Base-by-base conservation (phyloP, 2,329 filamentous ascomycete species). In the Cladosporium sp. region DNA sequence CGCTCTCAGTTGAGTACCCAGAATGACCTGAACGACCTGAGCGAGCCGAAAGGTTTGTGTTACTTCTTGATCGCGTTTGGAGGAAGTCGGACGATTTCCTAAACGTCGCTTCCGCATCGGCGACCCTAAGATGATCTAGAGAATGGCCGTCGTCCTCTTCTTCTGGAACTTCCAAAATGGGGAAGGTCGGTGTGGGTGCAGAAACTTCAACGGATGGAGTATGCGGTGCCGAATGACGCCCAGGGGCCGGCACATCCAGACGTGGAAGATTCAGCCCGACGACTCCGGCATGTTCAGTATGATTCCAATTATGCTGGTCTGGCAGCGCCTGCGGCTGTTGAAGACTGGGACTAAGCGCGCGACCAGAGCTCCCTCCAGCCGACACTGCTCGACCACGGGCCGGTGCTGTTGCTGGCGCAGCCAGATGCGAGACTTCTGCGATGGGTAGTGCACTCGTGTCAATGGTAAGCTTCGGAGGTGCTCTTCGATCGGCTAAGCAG, bases 341-440 rank as follows among this genome's bases (percentile, higher is more conserved):
- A 9, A 66, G 45, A 25, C 69, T 65, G 12, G 71, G 71, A 60
- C 81, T 77, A 3, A 82, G 64, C 22, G 70, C 74, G 28, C 81
- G 64, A 10, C 73, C 72, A 32, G 77, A 71, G 2, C 81, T 79
- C 67, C 83, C 82, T 61, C 84, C 84, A 3, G 82, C 79, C 15
- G 84, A 86, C 2, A 86, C 82, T 20, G 84, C 83, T 60, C 70
- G 70, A 34, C 36, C 36, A 51, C 68, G 61, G 6, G 60, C 62
- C 15, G 66, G 64, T 15, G 64, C 65, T 10, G 65, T 64, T 15
- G 58, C 58, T 19, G 65, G 64, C 1, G 72, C 66, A n/a, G 73
- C 70, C 17, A 67, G 50, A 19, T 47, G 49, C 7, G 55, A 40
- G 44, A 25, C 40, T n/a, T 22, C 45, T 32, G n/a, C n/a, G 15